These are phyloP conservation scores for Cladorrhinum samala DNA, from an alignment of 495 filamentous ascomycete species.

Conservation along the genomic window DNA sequence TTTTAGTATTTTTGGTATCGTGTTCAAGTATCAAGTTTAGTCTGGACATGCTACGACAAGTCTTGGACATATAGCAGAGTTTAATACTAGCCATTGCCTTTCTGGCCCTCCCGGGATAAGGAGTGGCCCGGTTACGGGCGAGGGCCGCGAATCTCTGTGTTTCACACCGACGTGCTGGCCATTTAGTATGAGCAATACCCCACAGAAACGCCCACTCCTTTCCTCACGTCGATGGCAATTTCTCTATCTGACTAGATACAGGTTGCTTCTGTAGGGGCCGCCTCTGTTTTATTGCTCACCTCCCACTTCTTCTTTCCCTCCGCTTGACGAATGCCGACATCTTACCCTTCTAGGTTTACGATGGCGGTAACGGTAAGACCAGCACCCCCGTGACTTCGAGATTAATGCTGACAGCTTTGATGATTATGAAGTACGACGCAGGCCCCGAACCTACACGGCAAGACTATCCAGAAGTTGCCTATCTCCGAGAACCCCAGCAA, in stretches of 20 bases:
- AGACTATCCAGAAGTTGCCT: constrained; percentile 34
- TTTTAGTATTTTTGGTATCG: no score
- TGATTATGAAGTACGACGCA: constrained; percentile 24
- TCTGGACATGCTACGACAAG: no score
- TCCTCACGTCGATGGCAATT: not conserved
- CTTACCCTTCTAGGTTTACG: constrained; percentile 14
- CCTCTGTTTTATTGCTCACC: not conserved
- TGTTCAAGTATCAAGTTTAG: no score
- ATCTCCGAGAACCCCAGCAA: constrained; percentile 3
- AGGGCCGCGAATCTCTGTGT: not conserved
- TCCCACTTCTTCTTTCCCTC: not conserved
- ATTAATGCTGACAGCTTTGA: not conserved
- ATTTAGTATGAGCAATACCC: not conserved
- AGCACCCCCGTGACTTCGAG: not conserved
- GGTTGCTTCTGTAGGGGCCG: not conserved
- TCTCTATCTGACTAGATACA: not conserved
- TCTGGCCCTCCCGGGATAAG: no score
- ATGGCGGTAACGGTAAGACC: constrained; percentile 19
- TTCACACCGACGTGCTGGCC: not conserved
- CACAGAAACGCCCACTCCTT: not conserved
- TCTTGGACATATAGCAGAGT: no score
- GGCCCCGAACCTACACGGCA: constrained; percentile 35
- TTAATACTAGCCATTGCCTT: no score
- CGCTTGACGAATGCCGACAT: constrained; percentile 9
- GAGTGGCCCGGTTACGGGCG: not conserved